Evolutionary conservation across 352 stramenopile genomes (phyloP), one percentile per base, ranked within the genome.

Genomic region (Phytophthora sp.): DNA sequence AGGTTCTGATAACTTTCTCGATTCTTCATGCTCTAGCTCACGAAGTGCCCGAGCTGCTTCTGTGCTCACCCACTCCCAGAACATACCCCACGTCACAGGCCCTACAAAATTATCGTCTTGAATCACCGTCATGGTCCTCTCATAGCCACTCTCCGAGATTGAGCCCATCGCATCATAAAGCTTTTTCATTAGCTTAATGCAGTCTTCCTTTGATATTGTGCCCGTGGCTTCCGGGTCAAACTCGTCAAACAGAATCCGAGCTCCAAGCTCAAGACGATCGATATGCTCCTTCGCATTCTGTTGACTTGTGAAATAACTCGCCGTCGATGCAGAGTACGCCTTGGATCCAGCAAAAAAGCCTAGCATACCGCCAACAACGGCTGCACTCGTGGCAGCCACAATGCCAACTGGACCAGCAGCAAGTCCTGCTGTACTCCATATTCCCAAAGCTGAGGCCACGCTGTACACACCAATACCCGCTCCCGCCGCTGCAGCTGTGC

Each of bases 61-160:
- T 0, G 80, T 81, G 52, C 88, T 96, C 24, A 96, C 88, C 84
- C 85, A 96, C 53, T 91, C 80, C 86, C 86, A 96, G 59, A 94
- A 96, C 80, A 92, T 90, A 0, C 76, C 47, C 88, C 88, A 96
- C n/a, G 82, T 82, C 30, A 94, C 81, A 0, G 82, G 82, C 0
- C 81, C 85, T 53, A 89, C 65, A 63, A 90, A 91, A 0, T 57
- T 33, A 20, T 87, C 77, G n/a, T 84, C 76, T 64, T 85, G 59
- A 27, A 93, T 73, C 27, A 90, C 79, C 4, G 69, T 63, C 23
- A 91, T 73, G 0, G 85, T 84, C 6, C 72, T 63, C 45, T 90
- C 73, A 60, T 91, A 93, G 0, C 80, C 81, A 45, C 69, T 75
- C 53, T 90, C 80, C 0, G 81, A 89, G 8, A 93, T 82, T 3